phyloP scores from a whole-genome alignment of 495 filamentous ascomycete species.

The Podospora appendiculata region DNA sequence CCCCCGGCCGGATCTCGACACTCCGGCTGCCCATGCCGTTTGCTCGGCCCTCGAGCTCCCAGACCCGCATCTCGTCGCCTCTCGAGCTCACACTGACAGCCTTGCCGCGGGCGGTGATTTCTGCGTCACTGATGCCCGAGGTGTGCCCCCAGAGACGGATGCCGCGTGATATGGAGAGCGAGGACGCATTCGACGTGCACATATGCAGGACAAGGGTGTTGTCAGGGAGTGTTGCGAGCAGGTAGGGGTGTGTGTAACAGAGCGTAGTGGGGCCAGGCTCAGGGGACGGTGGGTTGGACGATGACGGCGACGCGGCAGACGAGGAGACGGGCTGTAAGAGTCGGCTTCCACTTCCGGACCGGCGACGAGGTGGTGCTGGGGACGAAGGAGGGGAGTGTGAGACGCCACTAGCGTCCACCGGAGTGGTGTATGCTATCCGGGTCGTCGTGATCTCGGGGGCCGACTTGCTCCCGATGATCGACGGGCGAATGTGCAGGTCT shows the following conservation, averaged over 20 bases:
- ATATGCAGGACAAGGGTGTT: conserved; percentile 88
- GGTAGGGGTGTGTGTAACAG: conserved; percentile 85
- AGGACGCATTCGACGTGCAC: conserved; percentile 61
- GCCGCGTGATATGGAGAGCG: conserved; percentile 64
- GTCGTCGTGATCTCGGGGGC: conserved; percentile 41
- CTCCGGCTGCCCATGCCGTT: conserved; percentile 23
- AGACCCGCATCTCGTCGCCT: conserved; percentile 84
- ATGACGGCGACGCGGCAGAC: conserved; percentile 1
- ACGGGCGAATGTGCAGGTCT: conserved; percentile 58
- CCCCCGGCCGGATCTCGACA: conserved; percentile 36
- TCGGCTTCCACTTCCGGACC: neutral
- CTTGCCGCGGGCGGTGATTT: conserved; percentile 81
- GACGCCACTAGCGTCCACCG: conserved; percentile 12
- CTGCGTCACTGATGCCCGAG: conserved; percentile 76
- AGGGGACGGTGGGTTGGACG: neutral
- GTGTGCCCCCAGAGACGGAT: conserved; percentile 90
- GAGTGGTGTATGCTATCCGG: conserved; percentile 33
- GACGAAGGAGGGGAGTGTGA: conserved; percentile 12
- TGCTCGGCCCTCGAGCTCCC: conserved; percentile 81
- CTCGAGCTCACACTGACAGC: conserved; percentile 78
- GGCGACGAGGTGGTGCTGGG: conserved; percentile 9
- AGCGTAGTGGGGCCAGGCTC: conserved; percentile 58
- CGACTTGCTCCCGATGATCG: conserved; percentile 13
- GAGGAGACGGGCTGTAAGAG: neutral
- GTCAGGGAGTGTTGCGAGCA: conserved; percentile 79